Conservation (phyloP, 805 yeast species). For the Yarrowia porcina region DNA sequence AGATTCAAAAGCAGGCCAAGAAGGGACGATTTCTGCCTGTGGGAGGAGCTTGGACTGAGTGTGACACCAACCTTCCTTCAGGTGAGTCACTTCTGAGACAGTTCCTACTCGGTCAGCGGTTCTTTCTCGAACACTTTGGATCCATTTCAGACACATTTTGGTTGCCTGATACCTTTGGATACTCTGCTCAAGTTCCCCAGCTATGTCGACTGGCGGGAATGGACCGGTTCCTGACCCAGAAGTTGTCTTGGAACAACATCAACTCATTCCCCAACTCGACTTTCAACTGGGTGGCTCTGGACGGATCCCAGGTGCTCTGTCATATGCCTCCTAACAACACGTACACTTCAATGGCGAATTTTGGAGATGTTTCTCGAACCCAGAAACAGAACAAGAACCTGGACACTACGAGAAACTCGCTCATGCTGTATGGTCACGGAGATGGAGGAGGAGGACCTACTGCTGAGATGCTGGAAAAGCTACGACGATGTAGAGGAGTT, state of each 20-base stretch:
- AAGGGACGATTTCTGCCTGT: slow-evolving; percentile 80
- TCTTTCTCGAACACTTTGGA: slow-evolving; percentile 77
- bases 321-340: slow-evolving; percentile 99
- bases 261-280: slow-evolving; percentile 85
- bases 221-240: slow-evolving; percentile 83
- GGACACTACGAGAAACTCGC: slow-evolving; percentile 73
- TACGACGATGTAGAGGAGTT: slow-evolving; percentile 86
- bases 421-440: slow-evolving; percentile 86
- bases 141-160: slow-evolving; percentile 72
- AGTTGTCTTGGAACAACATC: slow-evolving; percentile 94
- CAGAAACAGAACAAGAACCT: slow-evolving; percentile 78
- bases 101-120: slow-evolving; percentile 84
- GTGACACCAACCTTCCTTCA: slow-evolving; percentile 92
- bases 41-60: slow-evolving; percentile 98
- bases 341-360: slow-evolving; percentile 88
- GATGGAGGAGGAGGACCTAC: slow-evolving; percentile 99
- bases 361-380: slow-evolving; percentile 86
- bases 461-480: slow-evolving; percentile 86
- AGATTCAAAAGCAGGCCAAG: slow-evolving; percentile 56
- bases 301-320: slow-evolving; percentile 86
- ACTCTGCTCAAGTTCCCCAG: slow-evolving; percentile 93
- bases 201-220: slow-evolving; percentile 83
- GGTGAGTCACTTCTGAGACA: slow-evolving; percentile 91
- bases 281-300: slow-evolving; percentile 93
- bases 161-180: slow-evolving; percentile 98